Base-by-base conservation (phyloP, 768 basidiomycete species). In the Tulasnella calospora region DNA sequence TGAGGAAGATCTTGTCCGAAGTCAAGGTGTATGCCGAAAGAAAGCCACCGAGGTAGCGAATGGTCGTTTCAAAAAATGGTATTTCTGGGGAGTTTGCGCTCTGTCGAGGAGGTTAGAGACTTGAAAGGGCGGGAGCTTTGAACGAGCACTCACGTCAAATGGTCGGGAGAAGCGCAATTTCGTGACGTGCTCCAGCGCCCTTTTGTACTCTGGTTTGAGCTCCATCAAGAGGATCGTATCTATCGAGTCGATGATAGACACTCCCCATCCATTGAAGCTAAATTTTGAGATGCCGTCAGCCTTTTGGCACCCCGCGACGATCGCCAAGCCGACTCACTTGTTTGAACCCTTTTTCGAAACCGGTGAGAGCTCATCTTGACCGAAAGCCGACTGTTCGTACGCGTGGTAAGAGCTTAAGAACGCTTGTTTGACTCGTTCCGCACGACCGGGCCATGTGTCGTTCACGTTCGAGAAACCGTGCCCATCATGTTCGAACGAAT, bases 221-320 rank as follows among this genome's bases (percentile, higher is more conserved):
- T 87, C 92, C 90, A 97, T 92, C 36, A 98, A 85, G 47, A 92
- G 85, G 87, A 98, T 91, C 0, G 94, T 94, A 82, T 96, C 95
- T 7, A 98, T 86, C 7, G 94, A 89, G 82, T 98, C 96, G 72
- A 94, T 88, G 69, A 89, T 86, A 6, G 92, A 91, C 0, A 92
- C 87, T 33, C 91, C 91, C 93, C 93, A 94, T 9, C 91, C 92
- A 82, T 94, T 94, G 77, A 46, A 79, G 81, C 71, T 73, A 33
- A 41, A 19, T 36, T 17, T 55, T 51, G 23, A 2, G 55, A 9
- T n/a, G n/a, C 23, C 7, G 36, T n/a, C 67, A 38, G 27, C 23
- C 3, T 30, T 15, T 30, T 2, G 7, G 55, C 30, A 51, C 38
- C 23, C 21, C 2, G 27, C 19, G 2, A 15, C 36, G 30, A n/a